phyloP scores from a whole-genome alignment of 163 green algal genomes.

The Botryococcus braunii region DNA sequence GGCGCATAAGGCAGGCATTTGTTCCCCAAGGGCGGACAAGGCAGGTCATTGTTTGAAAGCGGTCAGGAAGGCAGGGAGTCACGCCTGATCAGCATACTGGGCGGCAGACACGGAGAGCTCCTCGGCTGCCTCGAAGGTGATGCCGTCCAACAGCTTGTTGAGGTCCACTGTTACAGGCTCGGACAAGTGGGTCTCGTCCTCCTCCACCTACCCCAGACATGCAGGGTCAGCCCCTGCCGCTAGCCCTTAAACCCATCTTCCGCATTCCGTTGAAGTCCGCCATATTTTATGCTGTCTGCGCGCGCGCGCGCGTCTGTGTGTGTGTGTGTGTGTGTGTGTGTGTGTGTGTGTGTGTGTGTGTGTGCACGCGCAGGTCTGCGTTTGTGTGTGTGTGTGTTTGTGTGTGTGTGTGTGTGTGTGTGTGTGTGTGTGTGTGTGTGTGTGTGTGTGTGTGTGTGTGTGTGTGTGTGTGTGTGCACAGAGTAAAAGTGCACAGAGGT shows the following conservation, averaged over 20 bases:
- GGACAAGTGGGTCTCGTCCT: slow-evolving; percentile 11
- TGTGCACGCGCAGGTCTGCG: background rate
- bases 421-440: too few species aligned
- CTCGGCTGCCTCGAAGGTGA: background rate
- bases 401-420: background rate
- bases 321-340: background rate
- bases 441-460: too few species aligned
- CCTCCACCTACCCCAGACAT: slow-evolving; percentile 7
- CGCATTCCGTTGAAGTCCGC: background rate
- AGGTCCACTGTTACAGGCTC: slow-evolving; percentile 14
- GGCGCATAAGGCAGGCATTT: background rate
- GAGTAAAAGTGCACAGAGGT: background rate
- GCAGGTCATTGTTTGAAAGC: background rate
- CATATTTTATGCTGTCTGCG: background rate
- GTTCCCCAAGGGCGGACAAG: background rate
- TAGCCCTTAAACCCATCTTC: background rate
- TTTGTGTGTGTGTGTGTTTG: background rate
- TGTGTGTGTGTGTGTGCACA: background rate
- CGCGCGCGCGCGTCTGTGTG: background rate
- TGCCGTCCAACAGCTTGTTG: slow-evolving; percentile 4
- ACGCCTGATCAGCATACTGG: background rate
- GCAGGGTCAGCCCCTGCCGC: background rate
- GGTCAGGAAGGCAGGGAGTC: background rate
- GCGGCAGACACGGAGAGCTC: slow-evolving; percentile 13
- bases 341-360: background rate